Evolutionary conservation across 495 filamentous ascomycete genomes (phyloP), one percentile per base, ranked within the genome.

Genomic region (Baudoinia panamericana): DNA sequence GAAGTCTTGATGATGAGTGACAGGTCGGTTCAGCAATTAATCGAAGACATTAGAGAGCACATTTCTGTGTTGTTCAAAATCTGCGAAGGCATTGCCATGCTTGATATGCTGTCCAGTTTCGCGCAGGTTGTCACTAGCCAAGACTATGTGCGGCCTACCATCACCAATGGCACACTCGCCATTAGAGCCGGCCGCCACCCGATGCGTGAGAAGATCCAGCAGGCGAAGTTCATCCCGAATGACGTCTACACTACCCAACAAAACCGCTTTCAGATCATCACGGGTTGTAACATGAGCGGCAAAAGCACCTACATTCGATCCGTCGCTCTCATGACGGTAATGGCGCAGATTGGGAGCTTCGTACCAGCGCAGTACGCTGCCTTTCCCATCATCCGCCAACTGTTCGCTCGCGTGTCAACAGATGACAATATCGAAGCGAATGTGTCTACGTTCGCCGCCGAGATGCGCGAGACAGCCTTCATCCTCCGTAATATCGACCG

Each of bases 211-310:
- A 80, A 76, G 45, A 77, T 87, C 30, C 67, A 71, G 37, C 59
- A 48, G 10, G 68, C 58, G 30, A 74, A 70, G 32, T 96, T 80
- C 57, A 65, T 94, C 23, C 81, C 90, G 0, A 97, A 96, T 49
- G 84, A 94, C 40, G 82, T 82, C 30, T 94, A 84, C 52, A 84
- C 84, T 24, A 78, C 75, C 15, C 63, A 76, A 20, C 75, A 82
- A 42, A 71, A 69, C 23, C 75, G 88, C 6, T 87, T 95, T 57
- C 84, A 93, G 45, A 82, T 96, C 45, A 79, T 97, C 54, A 94
- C 90, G 16, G 90, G 90, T 28, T 90, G 84, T 59, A 97, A 97
- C 58, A 96, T 95, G 92, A 92, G 84, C 52, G 90, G 90, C n/a
- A 95, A 94, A 48, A 66, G 84, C 45, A 96, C 88, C 0, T 96